Conservation (phyloP, 2,329 filamentous ascomycete genomes). For the Aspergillus uvarum region DNA sequence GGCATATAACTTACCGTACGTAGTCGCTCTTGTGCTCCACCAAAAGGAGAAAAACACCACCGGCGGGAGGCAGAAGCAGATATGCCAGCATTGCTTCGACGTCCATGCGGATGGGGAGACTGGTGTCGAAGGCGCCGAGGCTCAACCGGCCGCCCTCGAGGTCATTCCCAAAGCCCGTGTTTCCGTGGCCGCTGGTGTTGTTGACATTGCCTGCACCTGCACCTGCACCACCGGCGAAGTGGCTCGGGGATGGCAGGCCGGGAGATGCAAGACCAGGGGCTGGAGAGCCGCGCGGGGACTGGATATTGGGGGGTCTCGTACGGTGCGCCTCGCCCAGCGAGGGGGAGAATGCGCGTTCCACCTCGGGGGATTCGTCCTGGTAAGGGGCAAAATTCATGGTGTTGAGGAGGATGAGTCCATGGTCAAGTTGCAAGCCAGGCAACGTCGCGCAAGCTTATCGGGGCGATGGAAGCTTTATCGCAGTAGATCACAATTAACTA, state of each 20-base stretch:
- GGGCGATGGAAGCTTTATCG: conserved; percentile 14
- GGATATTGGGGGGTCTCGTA: conserved; percentile 55
- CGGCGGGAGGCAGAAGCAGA: conserved; percentile 77
- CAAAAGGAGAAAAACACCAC: conserved; percentile 78
- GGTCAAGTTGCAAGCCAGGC: not conserved
- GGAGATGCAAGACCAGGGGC: conserved; percentile 45
- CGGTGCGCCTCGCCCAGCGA: conserved; percentile 49
- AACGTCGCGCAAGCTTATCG: conserved; percentile 17
- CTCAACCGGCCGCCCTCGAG: conserved; percentile 60
- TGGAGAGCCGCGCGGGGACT: conserved; percentile 53
- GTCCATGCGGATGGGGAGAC: conserved; percentile 79
- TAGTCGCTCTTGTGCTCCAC: conserved; percentile 95
- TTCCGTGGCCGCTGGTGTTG: conserved; percentile 35
- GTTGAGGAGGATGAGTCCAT: conserved; percentile 7
- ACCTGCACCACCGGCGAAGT: conserved; percentile 37
- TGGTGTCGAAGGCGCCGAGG: conserved; percentile 81
- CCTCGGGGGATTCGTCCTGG: conserved; percentile 86
- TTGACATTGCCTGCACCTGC: conserved; percentile 28
- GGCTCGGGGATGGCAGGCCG: conserved; percentile 41
- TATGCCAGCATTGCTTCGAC: conserved; percentile 92
- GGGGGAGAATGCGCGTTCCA: conserved; percentile 76
- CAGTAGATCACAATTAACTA: not conserved
- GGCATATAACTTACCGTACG: conserved; percentile 65
- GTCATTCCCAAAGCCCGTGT: conserved; percentile 42
- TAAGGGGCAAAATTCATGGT: conserved; percentile 95